A percentile compares a stretch with the other conserved stretches of the same genome.
Evolutionary conservation across 139 green algal genomes (phyloP).

Genomic region (Microglena sp.): DNA sequence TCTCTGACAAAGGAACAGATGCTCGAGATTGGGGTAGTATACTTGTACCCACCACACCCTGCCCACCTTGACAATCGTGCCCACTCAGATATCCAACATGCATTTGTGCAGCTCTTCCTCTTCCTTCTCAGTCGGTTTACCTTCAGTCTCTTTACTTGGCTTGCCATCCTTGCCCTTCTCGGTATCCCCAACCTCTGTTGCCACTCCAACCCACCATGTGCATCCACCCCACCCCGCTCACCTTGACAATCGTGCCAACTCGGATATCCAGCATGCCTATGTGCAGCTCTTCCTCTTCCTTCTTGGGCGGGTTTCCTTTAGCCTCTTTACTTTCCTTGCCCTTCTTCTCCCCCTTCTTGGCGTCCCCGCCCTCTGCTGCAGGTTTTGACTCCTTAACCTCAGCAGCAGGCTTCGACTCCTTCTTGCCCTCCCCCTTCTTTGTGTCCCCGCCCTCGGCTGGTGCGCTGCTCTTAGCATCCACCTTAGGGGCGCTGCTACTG

Average conservation of each 20-base stretch:
- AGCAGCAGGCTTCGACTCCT: conserved; percentile 2
- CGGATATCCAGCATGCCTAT: conserved; percentile 63
- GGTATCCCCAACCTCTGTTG: neutral
- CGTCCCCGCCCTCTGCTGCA: neutral
- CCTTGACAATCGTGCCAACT: conserved; percentile 72
- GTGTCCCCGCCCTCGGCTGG: conserved; percentile 8
- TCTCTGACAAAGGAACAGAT: too few species aligned
- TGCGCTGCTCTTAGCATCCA: too few species aligned
- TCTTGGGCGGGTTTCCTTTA: neutral
- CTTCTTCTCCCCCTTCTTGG: neutral
- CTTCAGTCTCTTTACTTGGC: neutral
- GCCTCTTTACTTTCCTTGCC: neutral
- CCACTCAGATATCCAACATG: conserved; percentile 73
- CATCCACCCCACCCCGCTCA: too few species aligned
- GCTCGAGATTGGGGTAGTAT: too few species aligned
- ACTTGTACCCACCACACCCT: too few species aligned
- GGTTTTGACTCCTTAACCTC: too few species aligned
- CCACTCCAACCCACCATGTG: too few species aligned
- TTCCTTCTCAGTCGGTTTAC: conserved; percentile 7
- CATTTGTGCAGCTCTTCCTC: conserved; percentile 28
- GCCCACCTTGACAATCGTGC: conserved; percentile 56
- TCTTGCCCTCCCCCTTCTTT: conserved; percentile 14
- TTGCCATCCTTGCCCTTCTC: conserved; percentile 14
- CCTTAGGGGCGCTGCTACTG: too few species aligned
- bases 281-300: conserved; percentile 19